Conservation (phyloP, 2,329 filamentous ascomycete genomes). For the Conoideocrella luteorostrata region DNA sequence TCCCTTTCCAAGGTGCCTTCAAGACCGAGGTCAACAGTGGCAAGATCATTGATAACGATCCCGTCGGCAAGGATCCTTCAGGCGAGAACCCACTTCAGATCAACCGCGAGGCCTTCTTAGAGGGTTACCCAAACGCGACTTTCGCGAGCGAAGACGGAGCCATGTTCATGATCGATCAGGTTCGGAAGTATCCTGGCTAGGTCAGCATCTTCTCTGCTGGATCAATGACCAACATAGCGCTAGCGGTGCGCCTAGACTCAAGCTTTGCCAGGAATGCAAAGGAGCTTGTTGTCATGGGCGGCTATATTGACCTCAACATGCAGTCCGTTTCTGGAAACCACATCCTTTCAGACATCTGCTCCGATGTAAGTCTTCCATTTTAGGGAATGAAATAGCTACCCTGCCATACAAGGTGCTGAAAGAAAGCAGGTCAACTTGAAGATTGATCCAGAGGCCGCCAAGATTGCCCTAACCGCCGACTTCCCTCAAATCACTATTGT, state of each 20-base stretch:
- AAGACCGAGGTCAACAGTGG: neutral
- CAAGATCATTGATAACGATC: neutral
- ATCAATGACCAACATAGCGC: slow-evolving; percentile 41
- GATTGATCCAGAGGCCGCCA: slow-evolving; percentile 43
- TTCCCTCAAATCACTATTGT: slow-evolving; percentile 40
- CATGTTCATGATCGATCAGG: slow-evolving; percentile 40
- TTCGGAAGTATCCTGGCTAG: slow-evolving; percentile 42
- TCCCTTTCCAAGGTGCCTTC: neutral
- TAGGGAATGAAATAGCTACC: too few relatives aligned
- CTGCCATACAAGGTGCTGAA: too few relatives aligned
- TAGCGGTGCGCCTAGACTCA: slow-evolving; percentile 39
- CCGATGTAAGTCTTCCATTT: too few relatives aligned
- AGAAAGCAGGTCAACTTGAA: slow-evolving; percentile 48
- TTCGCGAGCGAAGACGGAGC: slow-evolving; percentile 27
- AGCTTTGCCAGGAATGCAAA: slow-evolving; percentile 38
- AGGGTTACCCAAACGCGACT: neutral
- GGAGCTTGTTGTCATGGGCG: slow-evolving; percentile 43
- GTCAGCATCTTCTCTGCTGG: slow-evolving; percentile 40
- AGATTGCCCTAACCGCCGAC: slow-evolving; percentile 40
- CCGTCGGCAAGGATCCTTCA: neutral
- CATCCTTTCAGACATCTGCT: slow-evolving; percentile 19
- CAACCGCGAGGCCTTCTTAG: neutral
- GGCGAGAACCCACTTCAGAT: neutral
- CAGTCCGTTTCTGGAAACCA: slow-evolving; percentile 18
- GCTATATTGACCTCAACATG: slow-evolving; percentile 38